Base-by-base conservation (phyloP, 371 early-diverging fungal genomes). In the Fennellomyces sp. region DNA sequence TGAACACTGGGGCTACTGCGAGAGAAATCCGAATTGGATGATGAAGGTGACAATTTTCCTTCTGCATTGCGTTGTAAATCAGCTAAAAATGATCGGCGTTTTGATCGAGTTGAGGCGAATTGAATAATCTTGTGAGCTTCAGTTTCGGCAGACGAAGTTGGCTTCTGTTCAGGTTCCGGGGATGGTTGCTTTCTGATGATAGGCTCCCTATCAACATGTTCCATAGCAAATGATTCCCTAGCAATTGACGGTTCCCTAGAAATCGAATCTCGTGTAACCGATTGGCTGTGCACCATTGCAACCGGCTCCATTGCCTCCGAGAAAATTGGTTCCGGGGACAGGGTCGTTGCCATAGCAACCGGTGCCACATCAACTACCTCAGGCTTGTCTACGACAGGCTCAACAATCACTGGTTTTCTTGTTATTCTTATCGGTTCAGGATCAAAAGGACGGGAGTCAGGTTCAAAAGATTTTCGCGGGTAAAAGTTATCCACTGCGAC, bases 51-150 rank as follows among this genome's bases (percentile, higher is more conserved):
- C 4, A 3, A 11, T 39, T 29, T 3, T 55, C 13, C 3, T 19
- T 30, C 13, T 29, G 29, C 5, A 19, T 31, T 19, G 5, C 56
- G 42, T 38, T 33, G 52, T 23, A 31, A 19, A 52, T 52, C 52
- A 1, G 52, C 7, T 19, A 29, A 29, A 52, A 52, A 52, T 15
- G 60, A 52, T 13, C 60, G 60, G 10, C 42, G 60, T 35, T 52
- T 60, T 25, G 60, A 52, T 17, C 60, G 60, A 10, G 52, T 26
- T 6, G 60, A 60, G 2, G 60, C 60, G 30, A 52, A 36, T 19
- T 41, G 41, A 21, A 60, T 60, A 10, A 60, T 33, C 29, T 33
- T 39, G 11, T 29, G 52, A 1, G 60, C 60, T 29, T 52, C 33
- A 21, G 45, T 29, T 15, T 58, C 47, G 49, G 39, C 58, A 2